Conservation (phyloP, 495 filamentous ascomycete species). For the Neurospora cerealis region DNA sequence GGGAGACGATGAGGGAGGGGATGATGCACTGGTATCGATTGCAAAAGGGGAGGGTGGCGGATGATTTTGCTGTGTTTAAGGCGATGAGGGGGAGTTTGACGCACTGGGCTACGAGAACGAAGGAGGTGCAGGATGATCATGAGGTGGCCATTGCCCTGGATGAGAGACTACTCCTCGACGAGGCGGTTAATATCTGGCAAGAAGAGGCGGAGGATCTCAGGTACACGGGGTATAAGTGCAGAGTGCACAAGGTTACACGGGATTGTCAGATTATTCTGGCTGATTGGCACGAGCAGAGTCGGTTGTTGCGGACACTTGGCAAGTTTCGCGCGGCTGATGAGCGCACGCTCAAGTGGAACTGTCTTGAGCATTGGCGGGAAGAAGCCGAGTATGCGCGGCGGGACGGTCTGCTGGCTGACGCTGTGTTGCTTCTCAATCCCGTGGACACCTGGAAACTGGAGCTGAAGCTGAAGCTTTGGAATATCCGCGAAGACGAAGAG, state of each 20-base stretch:
- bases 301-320: conserved; percentile 8
- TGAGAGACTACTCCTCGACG: conserved; percentile 20
- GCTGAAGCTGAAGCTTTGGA: conserved; percentile 14
- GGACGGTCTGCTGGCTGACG: conserved; percentile 8
- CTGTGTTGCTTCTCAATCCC: conserved; percentile 5
- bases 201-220: conserved; percentile 18
- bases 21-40: neutral
- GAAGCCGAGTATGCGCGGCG: neutral
- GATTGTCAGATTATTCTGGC: conserved; percentile 7
- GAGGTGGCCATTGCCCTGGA: conserved; percentile 15
- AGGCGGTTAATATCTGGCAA: conserved; percentile 19
- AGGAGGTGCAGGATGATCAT: conserved; percentile 6
- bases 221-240: conserved; percentile 8
- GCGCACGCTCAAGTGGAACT: neutral
- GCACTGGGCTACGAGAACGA: conserved; percentile 9
- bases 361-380: conserved; percentile 9
- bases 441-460: conserved; percentile 16
- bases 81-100: conserved; percentile 1
- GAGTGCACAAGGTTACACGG: conserved; percentile 5
- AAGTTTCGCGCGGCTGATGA: conserved; percentile 8
- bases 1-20: conserved; percentile 9
- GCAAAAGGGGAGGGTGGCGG: conserved; percentile 15
- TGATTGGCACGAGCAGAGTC: conserved; percentile 20
- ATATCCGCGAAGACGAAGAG: conserved; percentile 4
- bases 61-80: conserved; percentile 3